Evolutionary conservation across 192 early-diverging fungal species (phyloP), one percentile per base, ranked within the genome.

Genomic region (Dissophora ornata): DNA sequence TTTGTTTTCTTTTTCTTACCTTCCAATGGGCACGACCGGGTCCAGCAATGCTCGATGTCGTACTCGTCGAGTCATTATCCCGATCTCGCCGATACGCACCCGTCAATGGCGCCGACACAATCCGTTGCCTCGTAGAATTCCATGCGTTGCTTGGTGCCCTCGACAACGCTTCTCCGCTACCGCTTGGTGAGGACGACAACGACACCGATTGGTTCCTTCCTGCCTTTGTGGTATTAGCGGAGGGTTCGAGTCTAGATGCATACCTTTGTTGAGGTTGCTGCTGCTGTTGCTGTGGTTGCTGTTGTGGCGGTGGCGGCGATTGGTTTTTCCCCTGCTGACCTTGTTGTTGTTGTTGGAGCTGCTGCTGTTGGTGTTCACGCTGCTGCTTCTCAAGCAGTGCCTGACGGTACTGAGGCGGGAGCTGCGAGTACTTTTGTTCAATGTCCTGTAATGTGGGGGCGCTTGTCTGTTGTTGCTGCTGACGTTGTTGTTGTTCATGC

Each of bases 381-480:
- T 67, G 71, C 30, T 66, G 38, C 29, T 67, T 63, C 22, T 75
- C 71, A 15, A 75, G 62, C 10, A 75, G 25, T 7, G 71, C 71
- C 16, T 75, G 71, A 28, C 63, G 71, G 22, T 75, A 75, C n/a
- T 75, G 71, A 10, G 71, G 71, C 19, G 71, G 71, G 1, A 75
- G 52, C 36, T 75, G 71, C 6, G 62, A 60, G 50, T 67, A 45
- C 26, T 75, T 51, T 30, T 49, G 56, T 42, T 60, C 56, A 46
- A 75, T 65, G 34, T 75, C 63, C 1, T 66, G 41, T 16, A 75
- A 18, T 0, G 62, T 75, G 19, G 63, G 71, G 12, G 63, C 48
- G 22, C 22, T 59, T 38, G 59, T 40, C 36, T 38, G 36, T 38
- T 38, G 56, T 25, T 69, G 57, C 21, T 45, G 42, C 18, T 55